Evolutionary conservation across 306 rosid genomes (phyloP).

Genomic region (Prunus fruticosa): DNA sequence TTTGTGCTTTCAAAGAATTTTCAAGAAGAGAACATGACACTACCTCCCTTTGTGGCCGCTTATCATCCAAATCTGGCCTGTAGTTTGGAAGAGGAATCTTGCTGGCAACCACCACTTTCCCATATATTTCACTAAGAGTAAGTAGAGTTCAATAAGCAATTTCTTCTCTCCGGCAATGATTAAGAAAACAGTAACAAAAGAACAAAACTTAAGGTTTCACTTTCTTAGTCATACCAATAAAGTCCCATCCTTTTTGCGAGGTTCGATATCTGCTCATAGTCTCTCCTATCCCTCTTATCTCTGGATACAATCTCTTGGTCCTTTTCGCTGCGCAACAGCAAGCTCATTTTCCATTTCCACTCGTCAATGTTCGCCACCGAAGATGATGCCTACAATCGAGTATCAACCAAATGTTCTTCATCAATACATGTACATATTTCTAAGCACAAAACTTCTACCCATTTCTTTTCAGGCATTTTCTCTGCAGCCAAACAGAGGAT

Average conservation of each 20-base stretch:
- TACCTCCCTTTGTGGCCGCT: conserved; percentile 98
- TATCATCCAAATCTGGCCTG: conserved; percentile 98
- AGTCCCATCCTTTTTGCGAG: conserved; percentile 94
- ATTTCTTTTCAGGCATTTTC: neutral
- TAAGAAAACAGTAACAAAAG: neutral
- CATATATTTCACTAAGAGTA: conserved; percentile 60
- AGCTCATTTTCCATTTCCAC: conserved; percentile 97
- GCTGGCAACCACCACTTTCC: conserved; percentile 94
- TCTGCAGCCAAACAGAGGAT: conserved; percentile 5
- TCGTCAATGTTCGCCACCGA: conserved; percentile 93
- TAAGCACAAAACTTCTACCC: neutral
- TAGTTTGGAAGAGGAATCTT: conserved; percentile 96
- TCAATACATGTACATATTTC: neutral
- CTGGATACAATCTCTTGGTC: conserved; percentile 89
- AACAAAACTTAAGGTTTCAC: neutral
- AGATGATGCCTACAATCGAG: conserved; percentile 64
- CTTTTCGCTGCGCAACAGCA: conserved; percentile 75
- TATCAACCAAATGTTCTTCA: neutral
- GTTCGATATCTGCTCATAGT: conserved; percentile 90
- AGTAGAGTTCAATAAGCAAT: conserved; percentile 13
- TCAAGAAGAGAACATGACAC: conserved; percentile 21
- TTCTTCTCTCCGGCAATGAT: conserved; percentile 3
- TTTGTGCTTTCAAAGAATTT: neutral
- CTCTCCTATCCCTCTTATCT: conserved; percentile 88
- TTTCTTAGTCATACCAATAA: conserved; percentile 43